A percentile compares a stretch with the other conserved stretches of the same genome.
These are phyloP conservation scores for Monilinia fructicola DNA, from an alignment of 2,329 filamentous ascomycete genomes.

Conservation along the genomic window DNA sequence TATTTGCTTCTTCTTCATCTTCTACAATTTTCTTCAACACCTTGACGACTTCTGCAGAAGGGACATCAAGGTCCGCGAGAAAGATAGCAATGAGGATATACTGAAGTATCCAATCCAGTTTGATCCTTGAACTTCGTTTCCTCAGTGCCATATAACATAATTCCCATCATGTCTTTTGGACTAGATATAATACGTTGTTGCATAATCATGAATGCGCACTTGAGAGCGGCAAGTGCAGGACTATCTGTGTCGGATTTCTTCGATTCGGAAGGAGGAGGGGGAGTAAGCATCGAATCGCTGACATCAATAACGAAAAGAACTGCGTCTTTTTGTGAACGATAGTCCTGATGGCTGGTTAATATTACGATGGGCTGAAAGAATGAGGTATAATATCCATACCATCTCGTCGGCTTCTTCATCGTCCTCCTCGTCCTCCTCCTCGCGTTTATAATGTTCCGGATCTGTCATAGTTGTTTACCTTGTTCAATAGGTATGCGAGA, in stretches of 20 bases:
- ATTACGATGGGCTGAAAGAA: not conserved
- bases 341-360: conserved; percentile 57
- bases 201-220: conserved; percentile 94
- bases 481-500: not conserved
- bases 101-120: conserved; percentile 52
- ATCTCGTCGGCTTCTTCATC: conserved; percentile 67
- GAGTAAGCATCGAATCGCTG: conserved; percentile 79
- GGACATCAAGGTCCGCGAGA: conserved; percentile 82
- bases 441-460: conserved; percentile 36
- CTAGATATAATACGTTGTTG: conserved; percentile 97
- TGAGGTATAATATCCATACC: conserved; percentile 42
- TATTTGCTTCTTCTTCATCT: conserved; percentile 68
- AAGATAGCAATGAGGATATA: conserved; percentile 90
- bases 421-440: conserved; percentile 70
- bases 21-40: conserved; percentile 72
- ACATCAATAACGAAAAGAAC: conserved; percentile 94
- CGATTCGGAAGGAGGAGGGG: conserved; percentile 60
- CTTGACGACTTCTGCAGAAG: conserved; percentile 84
- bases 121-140: conserved; percentile 76
- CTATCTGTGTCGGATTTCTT: conserved; percentile 80
- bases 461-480: conserved; percentile 29
- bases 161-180: conserved; percentile 95
- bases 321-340: conserved; percentile 94
- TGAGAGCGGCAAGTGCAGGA: conserved; percentile 78
- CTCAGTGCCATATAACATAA: conserved; percentile 87